Evolutionary conservation across 2,329 filamentous ascomycete species (phyloP), one percentile per base, ranked within the genome.

Genomic region (Mariannaea sp.): DNA sequence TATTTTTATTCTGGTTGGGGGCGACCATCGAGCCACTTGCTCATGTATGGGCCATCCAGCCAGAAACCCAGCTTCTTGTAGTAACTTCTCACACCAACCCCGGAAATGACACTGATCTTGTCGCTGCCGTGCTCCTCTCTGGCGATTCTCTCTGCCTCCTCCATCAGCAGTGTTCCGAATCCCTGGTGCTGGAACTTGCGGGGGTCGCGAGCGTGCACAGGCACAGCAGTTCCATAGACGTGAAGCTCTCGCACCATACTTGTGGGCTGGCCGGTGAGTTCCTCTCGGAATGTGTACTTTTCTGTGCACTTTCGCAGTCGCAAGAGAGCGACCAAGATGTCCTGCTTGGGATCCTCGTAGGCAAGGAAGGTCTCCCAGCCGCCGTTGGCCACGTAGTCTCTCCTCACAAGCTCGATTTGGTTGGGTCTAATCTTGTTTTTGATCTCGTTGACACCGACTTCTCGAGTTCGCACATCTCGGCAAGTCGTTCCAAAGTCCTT

Each of bases 291-390:
- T 0, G 94, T 97, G 73, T 97, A 92, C 66, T 90, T 93, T 62
- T 87, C 82, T 1, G 88, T 92, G 72, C 95, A 99, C 76, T 96
- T 96, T 61, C 94, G 84, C 59, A 99, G 75, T 14, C 94, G 86
- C 51, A 99, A 80, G 29, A 99, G 77, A 1, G 90, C 95, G 53
- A 99, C 96, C 3, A 99, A 79, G 52, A 99, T 99, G 70, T 99
- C 94, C 71, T 99, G 94, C 77, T 97, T 97, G 1, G 94, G 93
- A 64, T 99, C 94, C 70, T 99, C 94, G 68, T 99, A 99, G 1
- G 94, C 92, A 5, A 99, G 79, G 75, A 99, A 99, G 0, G 94
- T 99, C 74, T 99, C 94, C 94, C 94, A 99, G 19, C 94, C 95
- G 32, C 89, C 92, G 70, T 99, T 99, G 62, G 94, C 94, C 0